Evolutionary conservation across 2,329 filamentous ascomycete species (phyloP).

Genomic region (Colletotrichum limetticola): DNA sequence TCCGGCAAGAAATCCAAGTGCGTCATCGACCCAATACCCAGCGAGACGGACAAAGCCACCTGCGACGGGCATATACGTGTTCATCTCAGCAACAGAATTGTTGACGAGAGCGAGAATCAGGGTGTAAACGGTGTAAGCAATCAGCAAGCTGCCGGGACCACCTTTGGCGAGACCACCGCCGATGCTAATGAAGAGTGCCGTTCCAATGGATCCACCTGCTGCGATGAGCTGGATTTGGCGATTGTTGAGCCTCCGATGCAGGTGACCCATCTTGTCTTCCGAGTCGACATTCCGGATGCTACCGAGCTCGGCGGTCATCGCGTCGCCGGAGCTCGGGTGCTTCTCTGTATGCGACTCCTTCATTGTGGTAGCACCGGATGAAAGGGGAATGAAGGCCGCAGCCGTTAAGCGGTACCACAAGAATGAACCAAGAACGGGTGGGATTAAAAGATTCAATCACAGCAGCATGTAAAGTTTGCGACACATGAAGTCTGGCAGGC

Average conservation of each 20-base stretch:
- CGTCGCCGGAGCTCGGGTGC: not conserved
- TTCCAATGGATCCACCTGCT: slow-evolving; percentile 68
- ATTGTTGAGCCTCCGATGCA: slow-evolving; percentile 43
- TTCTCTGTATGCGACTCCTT: not conserved
- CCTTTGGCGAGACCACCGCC: slow-evolving; percentile 61
- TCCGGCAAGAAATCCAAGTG: slow-evolving; percentile 65
- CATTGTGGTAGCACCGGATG: not conserved
- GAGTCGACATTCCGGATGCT: not conserved
- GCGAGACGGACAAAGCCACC: slow-evolving; percentile 74
- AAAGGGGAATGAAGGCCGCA: not conserved
- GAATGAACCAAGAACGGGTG: not conserved
- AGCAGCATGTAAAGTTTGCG: not conserved
- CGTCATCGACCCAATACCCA: slow-evolving; percentile 74
- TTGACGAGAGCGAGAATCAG: slow-evolving; percentile 69
- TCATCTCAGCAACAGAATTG: slow-evolving; percentile 75
- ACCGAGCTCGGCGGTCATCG: not conserved
- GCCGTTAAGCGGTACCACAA: not conserved
- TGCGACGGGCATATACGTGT: slow-evolving; percentile 68
- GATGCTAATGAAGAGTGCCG: slow-evolving; percentile 71
- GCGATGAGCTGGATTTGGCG: slow-evolving; percentile 69
- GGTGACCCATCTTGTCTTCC: not conserved
- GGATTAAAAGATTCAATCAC: not conserved
- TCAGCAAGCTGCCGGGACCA: slow-evolving; percentile 61
- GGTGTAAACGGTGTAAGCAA: slow-evolving; percentile 68
- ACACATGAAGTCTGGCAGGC: not conserved